phyloP scores from a whole-genome alignment of 192 early-diverging fungal genomes.

The Rhizoclosmatium globosum region DNA sequence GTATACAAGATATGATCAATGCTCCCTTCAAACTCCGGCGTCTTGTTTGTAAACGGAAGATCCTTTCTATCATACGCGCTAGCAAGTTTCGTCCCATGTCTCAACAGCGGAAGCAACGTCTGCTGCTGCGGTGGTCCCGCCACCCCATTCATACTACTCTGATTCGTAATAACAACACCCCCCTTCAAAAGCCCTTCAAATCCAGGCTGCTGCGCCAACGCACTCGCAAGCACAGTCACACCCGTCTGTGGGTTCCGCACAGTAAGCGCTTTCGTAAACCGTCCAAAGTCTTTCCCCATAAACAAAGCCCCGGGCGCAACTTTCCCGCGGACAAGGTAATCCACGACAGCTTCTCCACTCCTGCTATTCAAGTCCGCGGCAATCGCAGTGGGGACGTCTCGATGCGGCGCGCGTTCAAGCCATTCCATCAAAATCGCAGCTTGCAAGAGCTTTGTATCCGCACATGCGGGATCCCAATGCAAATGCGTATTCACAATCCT shows the following conservation, averaged over 20 bases:
- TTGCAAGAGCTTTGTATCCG: constrained; percentile 58
- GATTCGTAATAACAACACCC: constrained; percentile 37
- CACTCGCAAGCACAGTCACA: constrained; percentile 15
- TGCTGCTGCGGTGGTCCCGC: background rate
- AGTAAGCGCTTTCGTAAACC: constrained; percentile 36
- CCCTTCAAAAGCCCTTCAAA: constrained; percentile 36
- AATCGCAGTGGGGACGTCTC: constrained; percentile 50
- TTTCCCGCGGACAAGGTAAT: constrained; percentile 53
- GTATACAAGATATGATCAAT: constrained; percentile 64
- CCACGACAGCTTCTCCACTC: constrained; percentile 52
- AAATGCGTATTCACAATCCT: constrained; percentile 60
- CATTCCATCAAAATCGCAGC: constrained; percentile 57
- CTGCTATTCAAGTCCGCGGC: constrained; percentile 56
- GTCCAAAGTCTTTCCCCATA: constrained; percentile 47
- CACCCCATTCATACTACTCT: background rate
- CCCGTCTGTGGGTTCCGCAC: constrained; percentile 29
- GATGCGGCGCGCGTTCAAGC: constrained; percentile 39
- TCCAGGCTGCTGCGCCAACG: constrained; percentile 21
- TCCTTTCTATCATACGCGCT: constrained; percentile 46
- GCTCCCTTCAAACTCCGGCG: constrained; percentile 51
- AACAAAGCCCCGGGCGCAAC: constrained; percentile 42
- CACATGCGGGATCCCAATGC: constrained; percentile 56
- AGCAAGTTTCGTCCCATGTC: constrained; percentile 41
- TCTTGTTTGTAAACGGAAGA: constrained; percentile 56
- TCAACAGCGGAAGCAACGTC: constrained; percentile 26